Percentiles rank a stretch among this genome's conserved stretches.
Conservation (phyloP, 768 basidiomycete species). For the Strobilomyces confusus region DNA sequence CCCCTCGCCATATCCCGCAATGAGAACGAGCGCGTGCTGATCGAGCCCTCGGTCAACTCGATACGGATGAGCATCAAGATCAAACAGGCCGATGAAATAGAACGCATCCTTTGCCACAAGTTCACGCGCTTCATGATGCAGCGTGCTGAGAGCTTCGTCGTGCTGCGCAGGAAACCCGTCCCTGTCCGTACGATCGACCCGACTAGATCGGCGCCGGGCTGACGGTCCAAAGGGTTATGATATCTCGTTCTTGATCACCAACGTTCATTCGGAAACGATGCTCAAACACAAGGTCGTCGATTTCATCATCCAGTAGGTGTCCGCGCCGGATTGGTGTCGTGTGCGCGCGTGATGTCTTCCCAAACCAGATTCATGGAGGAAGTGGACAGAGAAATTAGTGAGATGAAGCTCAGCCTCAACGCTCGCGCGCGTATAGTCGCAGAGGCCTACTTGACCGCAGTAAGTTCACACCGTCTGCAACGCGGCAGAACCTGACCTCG, state of each 20-base stretch:
- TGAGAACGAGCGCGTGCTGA: conserved; percentile 94
- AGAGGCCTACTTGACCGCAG: conserved; percentile 91
- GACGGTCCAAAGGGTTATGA: conserved; percentile 79
- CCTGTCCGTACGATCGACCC: conserved; percentile 46
- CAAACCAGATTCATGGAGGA: conserved; percentile 90
- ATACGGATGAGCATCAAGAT: conserved; percentile 97
- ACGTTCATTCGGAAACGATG: conserved; percentile 96
- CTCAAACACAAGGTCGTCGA: conserved; percentile 99
- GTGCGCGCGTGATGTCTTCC: background rate
- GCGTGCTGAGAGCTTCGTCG: conserved; percentile 95
- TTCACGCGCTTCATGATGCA: conserved; percentile 99
- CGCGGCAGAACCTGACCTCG: conserved; percentile 4
- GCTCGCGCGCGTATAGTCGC: conserved; percentile 96
- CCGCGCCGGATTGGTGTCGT: conserved; percentile 7
- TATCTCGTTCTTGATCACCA: conserved; percentile 97
- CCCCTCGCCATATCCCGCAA: conserved; percentile 94
- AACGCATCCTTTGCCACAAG: conserved; percentile 94
- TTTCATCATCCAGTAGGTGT: conserved; percentile 92
- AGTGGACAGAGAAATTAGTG: conserved; percentile 98
- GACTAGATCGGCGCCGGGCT: conserved; percentile 10
- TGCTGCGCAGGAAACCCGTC: conserved; percentile 92
- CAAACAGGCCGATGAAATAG: conserved; percentile 99
- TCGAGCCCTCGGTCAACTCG: conserved; percentile 97
- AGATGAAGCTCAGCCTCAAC: conserved; percentile 97
- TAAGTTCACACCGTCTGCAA: conserved; percentile 36